A percentile compares a stretch with the other conserved stretches of the same genome.
These are phyloP conservation scores for Capsicum baccatum DNA, from an alignment of 257 asterid species.

Conservation along the genomic window DNA sequence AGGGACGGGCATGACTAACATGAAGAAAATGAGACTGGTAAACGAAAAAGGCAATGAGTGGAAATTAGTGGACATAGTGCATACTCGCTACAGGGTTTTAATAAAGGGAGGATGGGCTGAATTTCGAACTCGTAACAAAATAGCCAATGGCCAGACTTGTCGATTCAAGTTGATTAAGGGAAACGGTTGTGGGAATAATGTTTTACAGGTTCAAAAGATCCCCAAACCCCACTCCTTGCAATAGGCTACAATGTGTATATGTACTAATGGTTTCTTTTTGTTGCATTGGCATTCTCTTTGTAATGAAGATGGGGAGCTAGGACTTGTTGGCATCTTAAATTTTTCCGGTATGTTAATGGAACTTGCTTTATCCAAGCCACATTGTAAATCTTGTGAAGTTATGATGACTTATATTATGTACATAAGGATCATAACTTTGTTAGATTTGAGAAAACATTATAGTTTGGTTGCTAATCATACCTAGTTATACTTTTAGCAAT, in stretches of 20 bases:
- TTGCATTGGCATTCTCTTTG: neutral
- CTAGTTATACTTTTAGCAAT: no score
- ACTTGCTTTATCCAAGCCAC: neutral
- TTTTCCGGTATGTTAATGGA: neutral
- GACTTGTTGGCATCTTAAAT: neutral
- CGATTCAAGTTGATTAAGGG: neutral
- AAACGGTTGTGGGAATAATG: neutral
- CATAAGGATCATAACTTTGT: neutral
- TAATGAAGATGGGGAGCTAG: neutral
- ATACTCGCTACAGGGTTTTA: neutral
- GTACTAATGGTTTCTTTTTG: neutral
- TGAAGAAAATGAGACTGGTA: conserved; percentile 20
- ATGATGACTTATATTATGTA: neutral
- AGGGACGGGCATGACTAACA: neutral
- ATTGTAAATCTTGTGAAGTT: neutral
- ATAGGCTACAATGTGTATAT: neutral
- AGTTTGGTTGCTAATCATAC: no score
- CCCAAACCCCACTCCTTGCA: neutral
- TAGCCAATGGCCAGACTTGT: conserved; percentile 9
- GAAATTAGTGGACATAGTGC: neutral
- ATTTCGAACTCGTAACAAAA: neutral
- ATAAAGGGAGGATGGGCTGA: neutral
- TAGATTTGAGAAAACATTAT: no score
- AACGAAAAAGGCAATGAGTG: neutral
- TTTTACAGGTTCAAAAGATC: conserved; percentile 15